phyloP scores from a whole-genome alignment of 2,329 filamentous ascomycete genomes.

The Cordyceps cicadae region DNA sequence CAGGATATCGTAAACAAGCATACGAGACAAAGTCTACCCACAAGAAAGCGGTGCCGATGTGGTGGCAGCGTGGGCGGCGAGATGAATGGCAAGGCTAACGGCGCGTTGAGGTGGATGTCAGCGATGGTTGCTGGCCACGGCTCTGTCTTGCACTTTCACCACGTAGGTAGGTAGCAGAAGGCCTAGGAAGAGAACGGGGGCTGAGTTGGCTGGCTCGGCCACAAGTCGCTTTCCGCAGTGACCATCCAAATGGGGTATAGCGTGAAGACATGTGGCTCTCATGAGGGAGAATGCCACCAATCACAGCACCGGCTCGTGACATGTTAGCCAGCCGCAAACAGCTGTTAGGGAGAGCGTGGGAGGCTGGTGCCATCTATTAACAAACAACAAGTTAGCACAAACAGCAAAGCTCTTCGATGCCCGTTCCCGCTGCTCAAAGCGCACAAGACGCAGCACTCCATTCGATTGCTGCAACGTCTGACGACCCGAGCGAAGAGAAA shows the following conservation, averaged over 20 bases:
- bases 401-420: background rate
- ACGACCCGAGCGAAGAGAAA: background rate
- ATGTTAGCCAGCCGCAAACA: background rate
- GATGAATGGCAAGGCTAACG: constrained; percentile 12
- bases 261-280: background rate
- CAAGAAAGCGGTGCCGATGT: constrained; percentile 4
- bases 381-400: background rate
- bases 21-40: background rate
- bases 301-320: background rate
- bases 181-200: background rate
- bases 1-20: background rate
- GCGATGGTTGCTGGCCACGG: constrained; percentile 8
- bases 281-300: background rate
- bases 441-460: background rate
- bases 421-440: background rate
- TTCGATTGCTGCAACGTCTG: background rate
- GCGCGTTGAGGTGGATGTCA: constrained; percentile 11
- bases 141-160: constrained; percentile 9
- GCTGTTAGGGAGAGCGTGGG: background rate
- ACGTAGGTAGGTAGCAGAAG: background rate
- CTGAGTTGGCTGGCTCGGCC: background rate
- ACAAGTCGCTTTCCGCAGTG: background rate
- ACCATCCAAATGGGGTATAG: background rate
- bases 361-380: background rate
- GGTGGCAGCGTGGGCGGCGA: constrained; percentile 10